These are phyloP conservation scores for Coleophoma crateriformis DNA, from an alignment of 2,329 filamentous ascomycete species.

Conservation along the genomic window DNA sequence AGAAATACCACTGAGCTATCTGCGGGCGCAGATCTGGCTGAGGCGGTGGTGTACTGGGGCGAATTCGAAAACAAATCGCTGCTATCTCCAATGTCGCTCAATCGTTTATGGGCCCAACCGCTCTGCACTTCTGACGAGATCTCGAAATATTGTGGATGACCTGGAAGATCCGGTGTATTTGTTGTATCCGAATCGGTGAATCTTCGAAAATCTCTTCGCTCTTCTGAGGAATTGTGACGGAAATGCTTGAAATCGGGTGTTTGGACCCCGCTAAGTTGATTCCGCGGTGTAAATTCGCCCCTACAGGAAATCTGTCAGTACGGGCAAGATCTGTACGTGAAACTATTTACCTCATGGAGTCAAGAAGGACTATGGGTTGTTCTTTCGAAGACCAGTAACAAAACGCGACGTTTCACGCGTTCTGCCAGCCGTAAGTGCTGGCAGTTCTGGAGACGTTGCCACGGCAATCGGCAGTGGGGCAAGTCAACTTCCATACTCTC, in stretches of 20 bases:
- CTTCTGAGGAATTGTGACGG: constrained; percentile 4
- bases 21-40: neutral
- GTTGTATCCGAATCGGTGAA: neutral
- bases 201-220: constrained; percentile 3
- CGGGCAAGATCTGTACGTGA: neutral
- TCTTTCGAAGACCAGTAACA: neutral
- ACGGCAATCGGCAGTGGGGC: neutral
- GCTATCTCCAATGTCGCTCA: constrained; percentile 25
- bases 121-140: constrained; percentile 2
- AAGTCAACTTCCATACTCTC: neutral
- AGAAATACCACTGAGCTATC: neutral
- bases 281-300: constrained; percentile 14
- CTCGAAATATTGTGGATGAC: neutral
- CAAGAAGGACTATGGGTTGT: neutral
- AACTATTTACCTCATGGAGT: neutral
- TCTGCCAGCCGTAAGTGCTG: neutral
- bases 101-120: constrained; percentile 5
- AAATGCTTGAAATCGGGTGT: constrained; percentile 7
- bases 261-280: constrained; percentile 12
- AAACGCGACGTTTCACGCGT: neutral
- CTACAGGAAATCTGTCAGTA: constrained; percentile 4
- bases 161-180: constrained; percentile 4
- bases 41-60: neutral
- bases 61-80: constrained; percentile 21
- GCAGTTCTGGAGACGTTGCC: neutral